These are phyloP conservation scores for Globisporangium ultimum DNA, from an alignment of 352 stramenopile genomes.

Conservation along the genomic window DNA sequence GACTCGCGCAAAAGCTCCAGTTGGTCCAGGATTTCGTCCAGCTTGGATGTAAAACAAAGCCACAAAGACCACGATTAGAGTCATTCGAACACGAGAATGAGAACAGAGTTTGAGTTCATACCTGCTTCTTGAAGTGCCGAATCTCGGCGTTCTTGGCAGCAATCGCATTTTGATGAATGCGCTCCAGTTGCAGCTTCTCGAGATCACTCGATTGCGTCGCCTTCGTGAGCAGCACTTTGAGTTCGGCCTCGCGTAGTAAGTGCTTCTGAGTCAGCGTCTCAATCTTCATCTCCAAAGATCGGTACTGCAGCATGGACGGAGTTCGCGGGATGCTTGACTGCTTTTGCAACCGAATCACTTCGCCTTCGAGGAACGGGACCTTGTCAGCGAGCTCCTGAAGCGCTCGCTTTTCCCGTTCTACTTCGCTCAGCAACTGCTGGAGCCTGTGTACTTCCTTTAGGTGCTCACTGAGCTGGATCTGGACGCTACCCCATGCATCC, in stretches of 20 bases:
- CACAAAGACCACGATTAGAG: background rate
- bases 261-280: constrained; percentile 78
- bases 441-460: constrained; percentile 36
- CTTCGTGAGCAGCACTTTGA: constrained; percentile 68
- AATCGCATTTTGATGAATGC: constrained; percentile 52
- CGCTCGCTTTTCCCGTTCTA: constrained; percentile 25
- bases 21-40: constrained; percentile 65
- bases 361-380: constrained; percentile 46
- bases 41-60: constrained; percentile 7
- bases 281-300: constrained; percentile 67
- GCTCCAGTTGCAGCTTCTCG: constrained; percentile 55
- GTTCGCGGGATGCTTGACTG: constrained; percentile 57
- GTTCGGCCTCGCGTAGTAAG: constrained; percentile 63
- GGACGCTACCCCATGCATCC: constrained; percentile 16
- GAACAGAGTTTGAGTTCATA: constrained; percentile 9
- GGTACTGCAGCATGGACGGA: constrained; percentile 79
- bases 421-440: constrained; percentile 19
- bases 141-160: constrained; percentile 80
- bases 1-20: constrained; percentile 37
- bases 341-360: constrained; percentile 39
- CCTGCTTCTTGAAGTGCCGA: constrained; percentile 64
- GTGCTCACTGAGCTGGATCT: constrained; percentile 22
- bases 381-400: constrained; percentile 27
- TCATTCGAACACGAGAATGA: too few relatives aligned
- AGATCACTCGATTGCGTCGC: constrained; percentile 64